Base-by-base conservation (phyloP, 768 basidiomycete species). In the Auriscalpium vulgare region DNA sequence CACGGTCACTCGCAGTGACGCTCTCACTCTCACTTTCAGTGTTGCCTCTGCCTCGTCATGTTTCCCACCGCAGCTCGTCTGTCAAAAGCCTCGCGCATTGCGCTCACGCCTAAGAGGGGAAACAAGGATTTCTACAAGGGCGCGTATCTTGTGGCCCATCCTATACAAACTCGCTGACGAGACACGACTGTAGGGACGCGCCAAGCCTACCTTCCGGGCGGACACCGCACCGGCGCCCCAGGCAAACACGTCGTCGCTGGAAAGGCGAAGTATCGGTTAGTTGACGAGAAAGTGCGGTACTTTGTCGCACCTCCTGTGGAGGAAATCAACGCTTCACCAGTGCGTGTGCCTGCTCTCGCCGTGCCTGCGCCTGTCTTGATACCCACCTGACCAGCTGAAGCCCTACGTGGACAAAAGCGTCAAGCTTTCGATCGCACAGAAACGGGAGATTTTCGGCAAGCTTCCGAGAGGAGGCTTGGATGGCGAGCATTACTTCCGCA, bases 41-140 rank as follows among this genome's bases (percentile, higher is more conserved):
- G n/a, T 19, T 37, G 7, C 37, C 37, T 8, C 13, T 29, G 17
- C 8, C 19, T 19, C 40, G 9, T 37, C 10, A 62, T 62, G 61
- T 60, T 60, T 38, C 61, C 61, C 6, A 63, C 62, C 19, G 36
- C 56, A 14, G 75, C 73, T n/a, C 74, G 82, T 54, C 74, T 85
- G 3, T 89, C 88, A 36, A 95, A 93, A 66, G 94, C 94, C 19
- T 91, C 89, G 0, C 78, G 95, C 55, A 76, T 83, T 23, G 81
- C 93, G 2, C 74, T 98, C 50, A 93, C 87, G 0, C 77, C 90
- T 0, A 97, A 97, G 69, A 74, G 84, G 48, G 95, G 82, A 14
- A 97, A 97, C 74, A 98, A 97, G 66, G 92, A 99, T 67, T 97
- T 78, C 68, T 97, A 97, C 78, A 98, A 98, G 72, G 95, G 95